Evolutionary conservation across 2,329 filamentous ascomycete genomes (phyloP).

Genomic region (Monilinia vaccinii-corymbosi): DNA sequence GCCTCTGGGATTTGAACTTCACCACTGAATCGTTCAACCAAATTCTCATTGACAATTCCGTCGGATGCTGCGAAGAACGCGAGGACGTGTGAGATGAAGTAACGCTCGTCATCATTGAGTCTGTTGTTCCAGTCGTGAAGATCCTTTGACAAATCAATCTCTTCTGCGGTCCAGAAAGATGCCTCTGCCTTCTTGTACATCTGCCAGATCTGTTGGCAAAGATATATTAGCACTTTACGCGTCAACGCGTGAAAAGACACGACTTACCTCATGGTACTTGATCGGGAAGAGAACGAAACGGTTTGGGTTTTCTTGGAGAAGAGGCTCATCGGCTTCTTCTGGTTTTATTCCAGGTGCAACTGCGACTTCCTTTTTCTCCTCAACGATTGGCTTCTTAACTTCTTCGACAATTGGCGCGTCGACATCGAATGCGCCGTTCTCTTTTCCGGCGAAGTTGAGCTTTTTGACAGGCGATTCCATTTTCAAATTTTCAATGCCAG

Average conservation of each 20-base stretch:
- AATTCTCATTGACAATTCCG: constrained; percentile 98
- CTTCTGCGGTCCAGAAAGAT: constrained; percentile 99
- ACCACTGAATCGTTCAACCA: constrained; percentile 92
- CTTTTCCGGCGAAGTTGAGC: constrained; percentile 77
- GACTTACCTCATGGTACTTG: constrained; percentile 94
- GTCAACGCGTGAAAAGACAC: constrained; percentile 39
- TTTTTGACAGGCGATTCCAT: constrained; percentile 93
- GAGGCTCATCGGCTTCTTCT: constrained; percentile 74
- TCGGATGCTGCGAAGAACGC: constrained; percentile 99
- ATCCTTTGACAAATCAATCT: constrained; percentile 98
- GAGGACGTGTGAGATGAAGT: constrained; percentile 96
- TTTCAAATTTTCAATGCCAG: constrained; percentile 78
- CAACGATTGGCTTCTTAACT: constrained; percentile 47
- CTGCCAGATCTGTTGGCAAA: constrained; percentile 75
- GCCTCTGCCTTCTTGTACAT: constrained; percentile 99
- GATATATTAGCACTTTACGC: constrained; percentile 52
- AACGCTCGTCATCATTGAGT: constrained; percentile 92
- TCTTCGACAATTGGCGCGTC: constrained; percentile 43
- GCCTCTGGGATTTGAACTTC: constrained; percentile 97
- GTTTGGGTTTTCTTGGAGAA: constrained; percentile 90
- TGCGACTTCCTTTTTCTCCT: constrained; percentile 35
- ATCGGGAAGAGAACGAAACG: constrained; percentile 98
- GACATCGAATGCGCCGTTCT: constrained; percentile 56
- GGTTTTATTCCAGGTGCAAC: constrained; percentile 48
- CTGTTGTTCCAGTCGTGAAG: constrained; percentile 99